These are phyloP conservation scores for Byssochlamys sp. DNA, from an alignment of 2,329 filamentous ascomycete species.

Conservation along the genomic window DNA sequence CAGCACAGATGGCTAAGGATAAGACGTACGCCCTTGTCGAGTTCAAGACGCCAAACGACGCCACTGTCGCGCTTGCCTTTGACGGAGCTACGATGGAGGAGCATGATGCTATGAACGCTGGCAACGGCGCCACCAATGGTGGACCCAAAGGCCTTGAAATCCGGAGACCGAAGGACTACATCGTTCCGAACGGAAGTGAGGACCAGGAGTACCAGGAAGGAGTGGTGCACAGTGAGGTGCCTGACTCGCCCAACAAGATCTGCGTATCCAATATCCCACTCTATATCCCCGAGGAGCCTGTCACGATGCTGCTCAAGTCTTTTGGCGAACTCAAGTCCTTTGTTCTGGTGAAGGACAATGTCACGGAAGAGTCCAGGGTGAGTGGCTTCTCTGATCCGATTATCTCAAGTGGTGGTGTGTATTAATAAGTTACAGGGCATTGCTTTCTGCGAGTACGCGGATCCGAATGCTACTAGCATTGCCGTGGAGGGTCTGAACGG, in stretches of 20 bases:
- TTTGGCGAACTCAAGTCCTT: conserved; percentile 93
- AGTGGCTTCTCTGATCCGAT: conserved; percentile 26
- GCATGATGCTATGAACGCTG: conserved; percentile 45
- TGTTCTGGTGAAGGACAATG: conserved; percentile 73
- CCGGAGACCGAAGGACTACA: conserved; percentile 89
- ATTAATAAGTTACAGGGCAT: conserved; percentile 56
- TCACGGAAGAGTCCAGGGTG: conserved; percentile 78
- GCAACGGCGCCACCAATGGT: conserved; percentile 46
- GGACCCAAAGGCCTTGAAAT: conserved; percentile 56
- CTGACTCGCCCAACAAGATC: conserved; percentile 91
- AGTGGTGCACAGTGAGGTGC: conserved; percentile 67
- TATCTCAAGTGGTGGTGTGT: not conserved
- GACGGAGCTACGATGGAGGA: conserved; percentile 84
- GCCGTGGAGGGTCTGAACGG: conserved; percentile 85
- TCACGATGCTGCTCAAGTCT: conserved; percentile 76
- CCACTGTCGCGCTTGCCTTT: conserved; percentile 80
- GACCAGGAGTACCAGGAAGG: conserved; percentile 66
- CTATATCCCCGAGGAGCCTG: conserved; percentile 83
- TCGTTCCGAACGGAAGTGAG: conserved; percentile 71
- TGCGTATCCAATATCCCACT: conserved; percentile 79
- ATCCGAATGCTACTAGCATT: conserved; percentile 63
- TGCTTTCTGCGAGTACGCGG: conserved; percentile 89
- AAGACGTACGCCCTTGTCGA: conserved; percentile 75
- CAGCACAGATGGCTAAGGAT: conserved; percentile 72
- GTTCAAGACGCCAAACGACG: conserved; percentile 77